A percentile compares a stretch with the other conserved stretches of the same genome.
These are phyloP conservation scores for Parachlorella kessleri DNA, from an alignment of 139 green algal species.

Conservation along the genomic window DNA sequence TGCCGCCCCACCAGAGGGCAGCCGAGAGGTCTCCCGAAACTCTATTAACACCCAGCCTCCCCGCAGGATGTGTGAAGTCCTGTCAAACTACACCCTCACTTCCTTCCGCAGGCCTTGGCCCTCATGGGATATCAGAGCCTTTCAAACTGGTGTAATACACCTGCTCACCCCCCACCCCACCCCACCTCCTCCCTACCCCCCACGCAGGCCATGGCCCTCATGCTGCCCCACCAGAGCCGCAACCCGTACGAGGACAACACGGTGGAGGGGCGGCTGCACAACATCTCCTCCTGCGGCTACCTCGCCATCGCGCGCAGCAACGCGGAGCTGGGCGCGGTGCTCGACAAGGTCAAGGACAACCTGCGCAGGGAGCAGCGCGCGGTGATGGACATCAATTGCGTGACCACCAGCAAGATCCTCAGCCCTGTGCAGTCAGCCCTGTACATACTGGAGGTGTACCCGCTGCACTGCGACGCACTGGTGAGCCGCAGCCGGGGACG, in stretches of 20 bases:
- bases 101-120: too few species aligned
- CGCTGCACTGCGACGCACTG: conserved; percentile 46
- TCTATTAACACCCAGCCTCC: too few species aligned
- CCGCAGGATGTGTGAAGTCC: too few species aligned
- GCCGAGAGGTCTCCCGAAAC: background rate
- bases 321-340: conserved; percentile 30
- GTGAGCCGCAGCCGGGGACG: background rate
- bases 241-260: conserved; percentile 36
- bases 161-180: background rate
- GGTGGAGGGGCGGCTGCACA: conserved; percentile 23
- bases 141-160: too few species aligned
- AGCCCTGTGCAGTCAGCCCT: conserved; percentile 26
- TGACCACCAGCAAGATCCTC: conserved; percentile 21
- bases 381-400: conserved; percentile 46
- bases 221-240: conserved; percentile 26
- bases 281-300: conserved; percentile 16
- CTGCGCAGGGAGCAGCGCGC: conserved; percentile 37
- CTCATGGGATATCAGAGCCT: too few species aligned
- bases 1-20: too few species aligned
- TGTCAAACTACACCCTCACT: too few species aligned
- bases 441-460: conserved; percentile 40
- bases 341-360: conserved; percentile 47
- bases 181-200: background rate
- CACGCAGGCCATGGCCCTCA: conserved; percentile 38
- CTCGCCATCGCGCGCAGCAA: conserved; percentile 27